Evolutionary conservation across 2,329 filamentous ascomycete genomes (phyloP).

Genomic region (Beauveria varroae): DNA sequence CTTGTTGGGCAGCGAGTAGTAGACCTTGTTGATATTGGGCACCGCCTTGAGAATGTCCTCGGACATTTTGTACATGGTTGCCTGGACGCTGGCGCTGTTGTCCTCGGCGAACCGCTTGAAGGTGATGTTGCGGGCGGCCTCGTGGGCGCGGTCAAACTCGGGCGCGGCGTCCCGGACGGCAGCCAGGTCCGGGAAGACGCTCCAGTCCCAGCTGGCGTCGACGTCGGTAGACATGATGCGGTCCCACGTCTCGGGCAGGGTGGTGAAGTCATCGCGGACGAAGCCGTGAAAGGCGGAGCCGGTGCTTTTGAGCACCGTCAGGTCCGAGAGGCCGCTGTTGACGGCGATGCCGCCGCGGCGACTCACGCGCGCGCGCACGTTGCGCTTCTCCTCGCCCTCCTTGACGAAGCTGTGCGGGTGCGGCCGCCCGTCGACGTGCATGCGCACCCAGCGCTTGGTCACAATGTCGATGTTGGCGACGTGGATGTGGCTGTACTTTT

Average conservation of each 20-base stretch:
- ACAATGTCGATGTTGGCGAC: constrained; percentile 73
- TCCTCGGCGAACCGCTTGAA: constrained; percentile 86
- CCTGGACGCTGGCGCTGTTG: constrained; percentile 86
- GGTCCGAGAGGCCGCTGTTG: constrained; percentile 67
- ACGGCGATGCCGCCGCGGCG: constrained; percentile 66
- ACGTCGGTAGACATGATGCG: constrained; percentile 93
- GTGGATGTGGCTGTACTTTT: constrained; percentile 82
- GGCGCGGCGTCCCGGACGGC: constrained; percentile 57
- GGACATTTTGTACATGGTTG: constrained; percentile 98
- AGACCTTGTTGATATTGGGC: constrained; percentile 63
- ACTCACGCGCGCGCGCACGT: constrained; percentile 65
- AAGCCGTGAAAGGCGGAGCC: constrained; percentile 95
- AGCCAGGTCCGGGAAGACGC: constrained; percentile 55
- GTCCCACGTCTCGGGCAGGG: constrained; percentile 84
- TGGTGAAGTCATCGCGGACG: constrained; percentile 87
- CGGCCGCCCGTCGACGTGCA: constrained; percentile 77
- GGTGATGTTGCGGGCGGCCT: constrained; percentile 74
- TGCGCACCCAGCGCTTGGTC: constrained; percentile 86
- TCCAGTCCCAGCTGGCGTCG: constrained; percentile 82
- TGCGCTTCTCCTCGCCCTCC: constrained; percentile 81
- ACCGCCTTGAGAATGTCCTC: constrained; percentile 73
- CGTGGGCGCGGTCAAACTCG: constrained; percentile 74
- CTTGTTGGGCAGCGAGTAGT: constrained; percentile 90
- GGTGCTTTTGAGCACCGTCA: constrained; percentile 92
- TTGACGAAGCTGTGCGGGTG: constrained; percentile 94